Evolutionary conservation across 108 stramenopile genomes (phyloP).

Genomic region (Skeletonema costatum): DNA sequence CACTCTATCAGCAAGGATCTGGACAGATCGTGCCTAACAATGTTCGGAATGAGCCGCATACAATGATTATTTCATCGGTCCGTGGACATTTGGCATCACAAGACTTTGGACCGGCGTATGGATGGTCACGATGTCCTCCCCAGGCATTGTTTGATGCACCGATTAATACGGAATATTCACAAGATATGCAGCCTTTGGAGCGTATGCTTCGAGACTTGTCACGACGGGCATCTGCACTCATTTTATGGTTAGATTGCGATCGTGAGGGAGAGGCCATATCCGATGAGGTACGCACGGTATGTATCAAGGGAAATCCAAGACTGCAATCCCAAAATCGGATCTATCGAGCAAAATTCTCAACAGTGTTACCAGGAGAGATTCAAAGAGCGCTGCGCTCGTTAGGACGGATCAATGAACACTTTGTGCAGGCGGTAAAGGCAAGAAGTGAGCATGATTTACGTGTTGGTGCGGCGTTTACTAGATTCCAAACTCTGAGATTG

Average conservation of each 20-base stretch:
- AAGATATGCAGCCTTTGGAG: slow-evolving; percentile 79
- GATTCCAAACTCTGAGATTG: slow-evolving; percentile 96
- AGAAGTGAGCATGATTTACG: slow-evolving; percentile 94
- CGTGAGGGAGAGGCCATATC: slow-evolving; percentile 96
- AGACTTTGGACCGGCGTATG: slow-evolving; percentile 71
- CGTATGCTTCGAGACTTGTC: slow-evolving; percentile 63
- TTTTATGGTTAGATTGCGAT: slow-evolving; percentile 99
- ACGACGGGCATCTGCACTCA: slow-evolving; percentile 64
- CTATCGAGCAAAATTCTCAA: slow-evolving; percentile 92
- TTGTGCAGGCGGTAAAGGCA: slow-evolving; percentile 89
- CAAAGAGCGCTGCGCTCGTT: slow-evolving; percentile 73
- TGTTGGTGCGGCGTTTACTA: slow-evolving; percentile 96
- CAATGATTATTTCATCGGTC: slow-evolving; percentile 88
- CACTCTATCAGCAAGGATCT: slow-evolving; percentile 65
- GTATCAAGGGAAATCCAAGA: slow-evolving; percentile 63
- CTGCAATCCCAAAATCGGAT: slow-evolving; percentile 50
- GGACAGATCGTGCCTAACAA: slow-evolving; percentile 23
- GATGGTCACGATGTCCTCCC: slow-evolving; percentile 76
- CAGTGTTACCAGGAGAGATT: slow-evolving; percentile 90
- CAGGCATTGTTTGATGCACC: slow-evolving; percentile 79
- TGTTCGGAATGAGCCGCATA: slow-evolving; percentile 58
- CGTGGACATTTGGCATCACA: slow-evolving; percentile 81
- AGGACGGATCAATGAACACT: slow-evolving; percentile 73
- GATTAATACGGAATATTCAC: slow-evolving; percentile 65
- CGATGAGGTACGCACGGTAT: slow-evolving; percentile 91